Percentiles rank a stretch among this genome's conserved stretches.
These are phyloP conservation scores for Chrysoporthe deuterocubensis DNA, from an alignment of 2,329 filamentous ascomycete species.

Conservation along the genomic window DNA sequence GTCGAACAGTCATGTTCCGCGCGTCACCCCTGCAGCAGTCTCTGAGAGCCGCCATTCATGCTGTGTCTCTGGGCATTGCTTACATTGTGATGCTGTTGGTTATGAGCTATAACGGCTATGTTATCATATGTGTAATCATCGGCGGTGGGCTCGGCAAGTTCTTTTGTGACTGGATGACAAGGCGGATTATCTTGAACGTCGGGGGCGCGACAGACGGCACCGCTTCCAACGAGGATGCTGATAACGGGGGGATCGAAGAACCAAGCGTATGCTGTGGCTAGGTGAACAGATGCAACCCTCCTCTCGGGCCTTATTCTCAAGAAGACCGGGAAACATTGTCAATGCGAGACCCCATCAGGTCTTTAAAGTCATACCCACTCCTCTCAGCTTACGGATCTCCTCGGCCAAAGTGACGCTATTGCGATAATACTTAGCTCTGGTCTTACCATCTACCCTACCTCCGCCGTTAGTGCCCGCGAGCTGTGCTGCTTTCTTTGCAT, in stretches of 20 bases:
- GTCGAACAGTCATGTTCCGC: slow-evolving; percentile 37
- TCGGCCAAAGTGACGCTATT: slow-evolving; percentile 45
- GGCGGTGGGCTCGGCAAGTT: slow-evolving; percentile 58
- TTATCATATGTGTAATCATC: slow-evolving; percentile 49
- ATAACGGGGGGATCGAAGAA: slow-evolving; percentile 45
- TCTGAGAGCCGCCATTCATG: slow-evolving; percentile 44
- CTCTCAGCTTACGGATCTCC: slow-evolving; percentile 39
- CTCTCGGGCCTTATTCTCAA: neutral
- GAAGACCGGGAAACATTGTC: neutral
- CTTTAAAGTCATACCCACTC: slow-evolving; percentile 12
- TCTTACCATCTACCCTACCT: slow-evolving; percentile 16
- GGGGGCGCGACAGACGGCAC: slow-evolving; percentile 30
- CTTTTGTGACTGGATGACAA: slow-evolving; percentile 57
- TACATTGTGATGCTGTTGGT: slow-evolving; percentile 51
- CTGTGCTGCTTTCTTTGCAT: slow-evolving; percentile 15
- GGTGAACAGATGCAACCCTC: slow-evolving; percentile 18
- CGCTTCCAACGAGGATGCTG: slow-evolving; percentile 32
- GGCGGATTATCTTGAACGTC: slow-evolving; percentile 43
- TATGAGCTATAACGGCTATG: slow-evolving; percentile 52
- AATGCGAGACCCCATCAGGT: neutral
- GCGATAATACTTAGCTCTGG: slow-evolving; percentile 39
- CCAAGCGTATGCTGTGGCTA: slow-evolving; percentile 52
- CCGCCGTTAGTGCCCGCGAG: neutral
- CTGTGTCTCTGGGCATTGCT: slow-evolving; percentile 46
- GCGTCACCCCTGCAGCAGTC: slow-evolving; percentile 47